phyloP scores from a whole-genome alignment of 768 basidiomycete genomes.

The Suillus plorans region DNA sequence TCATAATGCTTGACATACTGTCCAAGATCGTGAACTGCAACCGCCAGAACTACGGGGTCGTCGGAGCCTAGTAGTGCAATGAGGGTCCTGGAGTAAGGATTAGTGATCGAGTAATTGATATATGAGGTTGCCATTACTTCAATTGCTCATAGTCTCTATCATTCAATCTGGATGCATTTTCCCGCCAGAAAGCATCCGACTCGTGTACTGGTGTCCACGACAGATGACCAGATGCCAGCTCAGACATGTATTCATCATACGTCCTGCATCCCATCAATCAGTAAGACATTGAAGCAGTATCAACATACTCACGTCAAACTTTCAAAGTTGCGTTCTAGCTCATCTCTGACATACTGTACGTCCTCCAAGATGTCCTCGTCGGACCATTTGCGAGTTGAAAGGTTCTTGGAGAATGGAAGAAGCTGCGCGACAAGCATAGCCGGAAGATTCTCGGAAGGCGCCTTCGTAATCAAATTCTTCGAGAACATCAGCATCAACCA shows the following conservation, averaged over 20 bases:
- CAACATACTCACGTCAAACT: slow-evolving; percentile 74
- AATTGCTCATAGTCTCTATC: slow-evolving; percentile 83
- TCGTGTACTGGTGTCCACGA: slow-evolving; percentile 97
- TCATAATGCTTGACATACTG: slow-evolving; percentile 93
- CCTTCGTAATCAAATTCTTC: slow-evolving; percentile 88
- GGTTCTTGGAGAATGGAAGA: slow-evolving; percentile 83
- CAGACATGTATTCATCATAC: slow-evolving; percentile 94
- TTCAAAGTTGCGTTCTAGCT: slow-evolving; percentile 81
- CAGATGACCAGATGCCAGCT: slow-evolving; percentile 84
- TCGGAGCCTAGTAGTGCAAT: slow-evolving; percentile 65
- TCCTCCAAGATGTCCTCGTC: slow-evolving; percentile 97
- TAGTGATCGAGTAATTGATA: not conserved
- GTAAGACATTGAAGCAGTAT: not conserved
- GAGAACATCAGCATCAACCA: slow-evolving; percentile 10
- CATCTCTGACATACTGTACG: slow-evolving; percentile 81
- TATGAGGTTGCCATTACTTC: slow-evolving; percentile 50
- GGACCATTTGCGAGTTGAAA: slow-evolving; percentile 83
- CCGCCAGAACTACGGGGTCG: slow-evolving; percentile 81
- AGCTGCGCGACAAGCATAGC: slow-evolving; percentile 90
- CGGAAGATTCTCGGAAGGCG: slow-evolving; percentile 84
- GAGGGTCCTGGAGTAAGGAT: slow-evolving; percentile 53
- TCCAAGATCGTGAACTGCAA: slow-evolving; percentile 91
- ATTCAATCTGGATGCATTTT: slow-evolving; percentile 85
- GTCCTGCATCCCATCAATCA: slow-evolving; percentile 53
- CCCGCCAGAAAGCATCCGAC: slow-evolving; percentile 97